These are phyloP conservation scores for Aurinia saxatilis DNA, from an alignment of 345 rosid genomes.

Conservation along the genomic window DNA sequence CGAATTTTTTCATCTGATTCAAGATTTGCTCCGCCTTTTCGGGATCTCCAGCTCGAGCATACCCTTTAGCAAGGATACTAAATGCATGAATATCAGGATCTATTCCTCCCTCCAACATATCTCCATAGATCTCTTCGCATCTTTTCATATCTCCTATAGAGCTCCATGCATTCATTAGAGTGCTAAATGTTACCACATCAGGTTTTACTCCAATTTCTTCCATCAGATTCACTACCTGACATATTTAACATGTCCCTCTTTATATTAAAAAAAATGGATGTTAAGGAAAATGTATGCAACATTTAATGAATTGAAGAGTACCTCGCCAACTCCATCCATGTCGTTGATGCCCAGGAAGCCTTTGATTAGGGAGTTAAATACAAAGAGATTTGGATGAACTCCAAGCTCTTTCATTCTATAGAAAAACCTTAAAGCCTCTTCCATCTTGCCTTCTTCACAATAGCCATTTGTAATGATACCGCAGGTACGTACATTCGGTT, in stretches of 20 bases:
- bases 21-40: slow-evolving; percentile 60
- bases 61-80: slow-evolving; percentile 85
- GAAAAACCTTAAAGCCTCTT: slow-evolving; percentile 67
- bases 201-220: slow-evolving; percentile 64
- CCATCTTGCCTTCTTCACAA: slow-evolving; percentile 79
- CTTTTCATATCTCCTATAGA: slow-evolving; percentile 76
- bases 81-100: slow-evolving; percentile 70
- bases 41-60: slow-evolving; percentile 66
- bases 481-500: slow-evolving; percentile 76
- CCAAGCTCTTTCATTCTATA: slow-evolving; percentile 73
- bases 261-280: background rate
- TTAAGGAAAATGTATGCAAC: background rate
- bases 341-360: slow-evolving; percentile 62
- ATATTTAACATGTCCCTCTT: background rate
- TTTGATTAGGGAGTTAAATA: slow-evolving; percentile 79
- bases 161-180: slow-evolving; percentile 91
- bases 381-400: slow-evolving; percentile 75
- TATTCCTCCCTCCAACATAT: slow-evolving; percentile 68
- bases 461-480: slow-evolving; percentile 72
- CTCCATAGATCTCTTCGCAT: slow-evolving; percentile 71
- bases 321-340: slow-evolving; percentile 76
- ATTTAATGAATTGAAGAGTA: slow-evolving; percentile 9
- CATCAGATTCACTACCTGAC: slow-evolving; percentile 61
- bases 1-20: slow-evolving; percentile 43
- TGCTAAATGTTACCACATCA: slow-evolving; percentile 84